A percentile compares a stretch with the other conserved stretches of the same genome.
Evolutionary conservation across 495 filamentous ascomycete genomes (phyloP).

Genomic region (Penicillium flavigenum): DNA sequence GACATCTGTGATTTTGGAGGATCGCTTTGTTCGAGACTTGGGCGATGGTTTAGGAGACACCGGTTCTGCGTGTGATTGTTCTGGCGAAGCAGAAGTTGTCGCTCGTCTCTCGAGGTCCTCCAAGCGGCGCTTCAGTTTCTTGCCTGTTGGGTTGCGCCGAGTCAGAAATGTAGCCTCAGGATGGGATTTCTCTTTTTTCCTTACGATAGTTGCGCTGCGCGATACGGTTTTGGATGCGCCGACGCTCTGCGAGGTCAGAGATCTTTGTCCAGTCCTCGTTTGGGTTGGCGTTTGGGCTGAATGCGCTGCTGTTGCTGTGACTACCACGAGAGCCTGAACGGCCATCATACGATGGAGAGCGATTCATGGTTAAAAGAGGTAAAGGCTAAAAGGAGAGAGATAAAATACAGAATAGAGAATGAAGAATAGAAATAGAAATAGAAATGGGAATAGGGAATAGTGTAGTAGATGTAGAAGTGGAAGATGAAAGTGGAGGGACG

Average conservation of each 20-base stretch:
- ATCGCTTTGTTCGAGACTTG: conserved; percentile 47
- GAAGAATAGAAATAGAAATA: conserved; percentile 37
- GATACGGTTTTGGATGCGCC: conserved; percentile 96
- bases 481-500: background rate
- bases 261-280: conserved; percentile 99
- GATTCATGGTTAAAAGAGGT: conserved; percentile 34
- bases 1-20: conserved; percentile 45
- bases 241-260: conserved; percentile 89
- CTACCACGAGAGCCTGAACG: conserved; percentile 53
- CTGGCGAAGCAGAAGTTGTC: conserved; percentile 72
- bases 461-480: background rate
- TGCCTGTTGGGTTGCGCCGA: conserved; percentile 58
- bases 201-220: conserved; percentile 97
- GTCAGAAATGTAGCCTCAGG: background rate
- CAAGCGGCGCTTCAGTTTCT: conserved; percentile 96
- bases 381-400: conserved; percentile 1
- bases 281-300: conserved; percentile 93
- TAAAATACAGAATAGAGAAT: conserved; percentile 7
- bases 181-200: conserved; percentile 26
- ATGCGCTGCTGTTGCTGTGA: conserved; percentile 88
- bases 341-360: conserved; percentile 35
- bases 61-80: conserved; percentile 58
- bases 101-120: conserved; percentile 95
- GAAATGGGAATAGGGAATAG: background rate
- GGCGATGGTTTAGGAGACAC: conserved; percentile 47